Base-by-base conservation (phyloP, 2,329 filamentous ascomycete species). In the Dryadomyces sulphureus region DNA sequence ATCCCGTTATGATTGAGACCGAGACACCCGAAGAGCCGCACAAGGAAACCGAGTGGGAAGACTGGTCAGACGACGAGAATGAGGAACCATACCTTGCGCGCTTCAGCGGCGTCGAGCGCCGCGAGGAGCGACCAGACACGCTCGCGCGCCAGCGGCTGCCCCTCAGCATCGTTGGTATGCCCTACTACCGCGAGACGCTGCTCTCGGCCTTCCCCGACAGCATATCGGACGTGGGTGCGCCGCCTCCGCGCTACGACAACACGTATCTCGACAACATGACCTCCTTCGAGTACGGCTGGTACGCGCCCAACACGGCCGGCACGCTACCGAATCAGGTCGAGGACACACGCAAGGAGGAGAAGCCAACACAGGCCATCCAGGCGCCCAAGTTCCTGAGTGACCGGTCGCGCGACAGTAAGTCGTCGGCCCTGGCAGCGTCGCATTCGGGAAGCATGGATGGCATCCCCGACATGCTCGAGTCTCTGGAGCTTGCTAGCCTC, bases 371-470 rank as follows among this genome's bases (percentile, higher is more conserved):
- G 38, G 72, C 81, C 54, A 79, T 76, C 53, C 79, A 75, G 54
- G 81, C 86, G 1, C 92, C 92, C 3, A 95, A 90, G 55, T 96
- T 98, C 58, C 65, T 98, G 46, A 96, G 92, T 59, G 90, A 98
- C 59, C 94, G 93, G 62, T 84, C 86, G 5, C 77, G 84, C 53
- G 82, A 89, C 24, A 14, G 30, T 9, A 36, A 39, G 20, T 32
- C 44, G 17, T 34, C 44, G 11, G 36, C 11, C 30, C 32, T 27
- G 12, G 59, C 59, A 50, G 62, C 54, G 55, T 63, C 52, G 55
- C 56, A 60, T 3, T 67, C 70, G 44, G 64, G 69, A 7, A 63
- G 60, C 44, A 52, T 58, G 0, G 70, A 71, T 4, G 84, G 88
- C 47, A 67, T 79, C 2, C 66, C 72, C 36, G 78, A 82, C 48